Percentiles rank a stretch among this genome's conserved stretches.
These are phyloP conservation scores for Amaranthus hypochondriacus DNA, from an alignment of 148 eudicot species.

Conservation along the genomic window DNA sequence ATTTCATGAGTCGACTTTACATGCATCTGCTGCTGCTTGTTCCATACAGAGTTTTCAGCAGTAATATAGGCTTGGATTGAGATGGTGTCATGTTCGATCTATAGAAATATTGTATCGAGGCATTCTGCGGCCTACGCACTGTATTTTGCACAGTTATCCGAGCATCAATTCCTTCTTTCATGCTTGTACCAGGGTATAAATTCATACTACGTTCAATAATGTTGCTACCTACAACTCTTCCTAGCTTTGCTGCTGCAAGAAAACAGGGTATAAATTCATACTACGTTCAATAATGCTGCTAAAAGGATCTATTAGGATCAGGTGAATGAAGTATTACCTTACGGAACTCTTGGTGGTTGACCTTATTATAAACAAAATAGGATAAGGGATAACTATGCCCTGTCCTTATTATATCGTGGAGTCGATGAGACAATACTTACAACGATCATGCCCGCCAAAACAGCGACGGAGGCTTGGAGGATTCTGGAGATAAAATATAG, in stretches of 20 bases:
- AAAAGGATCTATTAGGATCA: not conserved
- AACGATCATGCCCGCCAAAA: no score
- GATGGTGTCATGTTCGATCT: constrained; percentile 25
- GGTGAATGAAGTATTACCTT: constrained; percentile 35
- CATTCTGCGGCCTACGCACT: constrained; percentile 30
- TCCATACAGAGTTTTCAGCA: constrained; percentile 22
- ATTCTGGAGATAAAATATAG: no score
- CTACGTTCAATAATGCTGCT: no score
- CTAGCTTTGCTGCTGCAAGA: constrained; percentile 49
- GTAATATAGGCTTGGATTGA: constrained; percentile 24
- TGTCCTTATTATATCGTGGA: no score
- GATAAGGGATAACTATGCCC: no score
- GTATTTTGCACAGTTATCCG: constrained; percentile 31
- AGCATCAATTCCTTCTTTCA: constrained; percentile 33
- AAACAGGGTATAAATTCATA: no score
- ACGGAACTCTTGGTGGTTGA: constrained; percentile 63
- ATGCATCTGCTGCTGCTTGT: constrained; percentile 23
- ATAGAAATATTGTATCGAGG: constrained; percentile 39
- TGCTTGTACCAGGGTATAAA: constrained; percentile 26
- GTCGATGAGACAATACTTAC: no score
- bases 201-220: constrained; percentile 50
- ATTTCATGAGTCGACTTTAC: constrained; percentile 26
- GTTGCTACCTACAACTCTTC: constrained; percentile 67
- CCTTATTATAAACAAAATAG: no score
- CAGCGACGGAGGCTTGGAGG: no score